Conservation (phyloP, 257 asterid species). For the Petunia secreta region DNA sequence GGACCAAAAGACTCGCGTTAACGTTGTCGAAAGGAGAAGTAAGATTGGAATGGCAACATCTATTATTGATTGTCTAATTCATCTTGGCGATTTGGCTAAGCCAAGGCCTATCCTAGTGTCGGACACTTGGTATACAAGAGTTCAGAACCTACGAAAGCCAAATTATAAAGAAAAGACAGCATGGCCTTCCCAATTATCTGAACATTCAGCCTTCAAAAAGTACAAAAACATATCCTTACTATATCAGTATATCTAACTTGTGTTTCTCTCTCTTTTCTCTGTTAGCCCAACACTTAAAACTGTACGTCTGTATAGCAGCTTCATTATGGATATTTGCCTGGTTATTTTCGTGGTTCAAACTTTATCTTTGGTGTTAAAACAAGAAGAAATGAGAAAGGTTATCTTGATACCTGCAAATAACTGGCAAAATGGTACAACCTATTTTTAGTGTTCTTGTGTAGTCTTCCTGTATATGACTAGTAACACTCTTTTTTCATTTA, state of each 20-base stretch:
- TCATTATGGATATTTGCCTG: constrained; percentile 20
- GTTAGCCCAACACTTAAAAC: not conserved
- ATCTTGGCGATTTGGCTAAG: not conserved
- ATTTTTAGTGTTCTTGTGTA: not conserved
- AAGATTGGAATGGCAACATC: too few relatives aligned
- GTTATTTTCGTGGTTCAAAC: constrained; percentile 3
- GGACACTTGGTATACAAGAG: not conserved
- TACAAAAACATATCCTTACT: constrained; percentile 17
- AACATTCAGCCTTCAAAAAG: not conserved
- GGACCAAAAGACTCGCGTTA: too few relatives aligned
- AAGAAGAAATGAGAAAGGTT: not conserved
- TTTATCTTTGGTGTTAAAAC: not conserved
- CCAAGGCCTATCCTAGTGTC: not conserved
- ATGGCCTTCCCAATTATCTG: constrained; percentile 20
- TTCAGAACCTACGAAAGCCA: not conserved
- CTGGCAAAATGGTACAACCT: not conserved
- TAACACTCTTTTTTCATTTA: not conserved
- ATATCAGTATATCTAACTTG: not conserved
- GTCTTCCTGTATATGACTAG: too few relatives aligned
- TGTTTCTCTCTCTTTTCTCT: constrained; percentile 18
- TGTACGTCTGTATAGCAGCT: not conserved
- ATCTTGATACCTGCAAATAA: not conserved
- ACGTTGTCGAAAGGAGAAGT: too few relatives aligned
- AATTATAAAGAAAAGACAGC: constrained; percentile 11
- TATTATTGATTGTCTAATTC: too few relatives aligned